A percentile compares a stretch with the other conserved stretches of the same genome.
These are phyloP conservation scores for Verticillium nubilum DNA, from an alignment of 2,329 filamentous ascomycete genomes.

Conservation along the genomic window DNA sequence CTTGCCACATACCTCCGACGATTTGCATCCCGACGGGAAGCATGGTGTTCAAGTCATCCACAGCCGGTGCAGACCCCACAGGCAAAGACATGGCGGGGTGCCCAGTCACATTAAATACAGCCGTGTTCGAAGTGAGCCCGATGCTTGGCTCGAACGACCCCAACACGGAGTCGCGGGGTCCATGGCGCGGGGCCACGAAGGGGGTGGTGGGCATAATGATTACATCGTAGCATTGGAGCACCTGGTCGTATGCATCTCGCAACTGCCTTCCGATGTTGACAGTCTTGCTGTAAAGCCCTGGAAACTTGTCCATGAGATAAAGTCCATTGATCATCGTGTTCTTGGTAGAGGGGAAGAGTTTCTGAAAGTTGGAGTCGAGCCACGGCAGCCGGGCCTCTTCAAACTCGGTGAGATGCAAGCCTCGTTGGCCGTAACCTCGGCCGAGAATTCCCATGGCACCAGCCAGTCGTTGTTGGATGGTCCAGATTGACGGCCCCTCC, in stretches of 20 bases:
- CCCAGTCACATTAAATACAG: conserved; percentile 50
- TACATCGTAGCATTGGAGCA: conserved; percentile 34
- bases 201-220: conserved; percentile 45
- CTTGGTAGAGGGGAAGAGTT: conserved; percentile 46
- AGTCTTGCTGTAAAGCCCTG: conserved; percentile 39
- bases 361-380: conserved; percentile 41
- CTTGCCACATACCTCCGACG: conserved; percentile 46
- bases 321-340: conserved; percentile 49
- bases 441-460: conserved; percentile 35
- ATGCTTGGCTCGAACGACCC: conserved; percentile 44
- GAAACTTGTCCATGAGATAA: conserved; percentile 38
- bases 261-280: conserved; percentile 42
- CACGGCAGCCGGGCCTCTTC: conserved; percentile 41
- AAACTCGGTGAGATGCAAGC: conserved; percentile 43
- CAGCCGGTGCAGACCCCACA: conserved; percentile 36
- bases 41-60: conserved; percentile 27
- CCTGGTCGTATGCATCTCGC: conserved; percentile 37
- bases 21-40: conserved; percentile 51
- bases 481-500: conserved; percentile 45
- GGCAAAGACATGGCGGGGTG: conserved; percentile 50
- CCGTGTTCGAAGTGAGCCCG: conserved; percentile 50
- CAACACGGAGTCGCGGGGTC: conserved; percentile 28
- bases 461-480: conserved; percentile 38
- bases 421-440: conserved; percentile 38
- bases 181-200: conserved; percentile 38